phyloP scores from a whole-genome alignment of 495 filamentous ascomycete genomes.

The Achaetomiella virescens region DNA sequence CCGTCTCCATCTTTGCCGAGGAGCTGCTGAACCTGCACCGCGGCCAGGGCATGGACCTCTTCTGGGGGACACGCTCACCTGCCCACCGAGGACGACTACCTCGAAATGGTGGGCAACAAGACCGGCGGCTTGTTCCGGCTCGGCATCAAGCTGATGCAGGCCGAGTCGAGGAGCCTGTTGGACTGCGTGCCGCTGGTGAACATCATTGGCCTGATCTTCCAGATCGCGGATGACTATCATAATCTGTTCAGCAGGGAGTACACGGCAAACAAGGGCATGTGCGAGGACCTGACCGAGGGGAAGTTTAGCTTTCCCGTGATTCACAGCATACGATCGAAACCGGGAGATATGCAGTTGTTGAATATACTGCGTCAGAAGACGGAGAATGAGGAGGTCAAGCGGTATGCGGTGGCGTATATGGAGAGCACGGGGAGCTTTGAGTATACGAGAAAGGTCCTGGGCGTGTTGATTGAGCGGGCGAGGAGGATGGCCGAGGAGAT shows the following conservation, averaged over 20 bases:
- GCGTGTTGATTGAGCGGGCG: slow-evolving; percentile 60
- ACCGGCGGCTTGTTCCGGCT: slow-evolving; percentile 93
- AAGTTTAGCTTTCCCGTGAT: slow-evolving; percentile 98
- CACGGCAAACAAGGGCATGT: slow-evolving; percentile 85
- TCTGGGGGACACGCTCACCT: slow-evolving; percentile 90
- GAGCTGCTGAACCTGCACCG: slow-evolving; percentile 92
- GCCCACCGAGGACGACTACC: slow-evolving; percentile 91
- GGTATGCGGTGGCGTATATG: slow-evolving; percentile 89
- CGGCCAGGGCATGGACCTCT: slow-evolving; percentile 96
- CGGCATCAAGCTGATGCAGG: slow-evolving; percentile 94
- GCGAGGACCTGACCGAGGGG: slow-evolving; percentile 94
- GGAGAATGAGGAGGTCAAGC: slow-evolving; percentile 78
- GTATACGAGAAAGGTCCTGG: slow-evolving; percentile 68
- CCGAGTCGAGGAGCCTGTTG: slow-evolving; percentile 58
- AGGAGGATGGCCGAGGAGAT: slow-evolving; percentile 59
- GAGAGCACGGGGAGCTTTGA: slow-evolving; percentile 81
- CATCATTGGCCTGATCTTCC: slow-evolving; percentile 85
- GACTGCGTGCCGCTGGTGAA: slow-evolving; percentile 86
- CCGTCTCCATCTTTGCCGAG: slow-evolving; percentile 74
- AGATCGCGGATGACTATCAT: slow-evolving; percentile 94
- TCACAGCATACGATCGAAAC: slow-evolving; percentile 81
- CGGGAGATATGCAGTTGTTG: slow-evolving; percentile 71
- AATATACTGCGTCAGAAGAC: slow-evolving; percentile 92
- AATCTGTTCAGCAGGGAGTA: slow-evolving; percentile 73
- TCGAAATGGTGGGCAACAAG: slow-evolving; percentile 98